Evolutionary conservation across 139 green algal genomes (phyloP), one percentile per base, ranked within the genome.

Genomic region (Chlamydomonas eustigma): DNA sequence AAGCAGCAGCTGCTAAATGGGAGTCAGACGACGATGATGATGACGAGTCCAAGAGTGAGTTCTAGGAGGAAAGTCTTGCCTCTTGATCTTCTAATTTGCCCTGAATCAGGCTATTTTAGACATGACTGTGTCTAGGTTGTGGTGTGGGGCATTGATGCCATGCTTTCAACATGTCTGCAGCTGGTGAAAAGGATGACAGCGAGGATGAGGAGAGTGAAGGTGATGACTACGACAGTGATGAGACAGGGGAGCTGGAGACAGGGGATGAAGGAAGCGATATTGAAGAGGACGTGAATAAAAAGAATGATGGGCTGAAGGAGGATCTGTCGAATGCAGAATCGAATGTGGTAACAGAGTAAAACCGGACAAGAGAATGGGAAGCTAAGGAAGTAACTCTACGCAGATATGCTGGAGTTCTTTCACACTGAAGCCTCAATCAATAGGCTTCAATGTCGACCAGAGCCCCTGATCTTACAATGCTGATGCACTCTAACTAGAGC

Each of bases 191-290:
- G 24, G 67, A 76, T 50, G 70, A 30, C 39, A 66, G 39, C 4
- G 71, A 67, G 25, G 50, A 67, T 5, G 71, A 80, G 33, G 75
- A 80, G 8, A 34, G 71, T 25, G 69, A 79, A n/a, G 65, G 51
- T 25, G 68, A 75, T 63, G 76, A 80, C 58, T 80, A 80, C 44
- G 76, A 80, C 44, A 80, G 76, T 33, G 76, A 80, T 1, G 76
- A 80, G 50, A 76, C 66, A 5, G 76, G 76, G 2, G 76, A 80
- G 65, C 76, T 76, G 24, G 67, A 76, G 67, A 76, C 32, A 1
- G 76, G 66, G 68, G 68, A 75, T 12, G 68, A 75, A 28, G 38
- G 34, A 34, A 34, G 31, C 18, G 30, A 38, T 73, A 31, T 18
- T 18, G 18, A 50, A 5, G 65, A 73, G 65, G 8, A 37, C 25